Base-by-base conservation (phyloP, 192 early-diverging fungal genomes). In the Ambispora gerdemannii region DNA sequence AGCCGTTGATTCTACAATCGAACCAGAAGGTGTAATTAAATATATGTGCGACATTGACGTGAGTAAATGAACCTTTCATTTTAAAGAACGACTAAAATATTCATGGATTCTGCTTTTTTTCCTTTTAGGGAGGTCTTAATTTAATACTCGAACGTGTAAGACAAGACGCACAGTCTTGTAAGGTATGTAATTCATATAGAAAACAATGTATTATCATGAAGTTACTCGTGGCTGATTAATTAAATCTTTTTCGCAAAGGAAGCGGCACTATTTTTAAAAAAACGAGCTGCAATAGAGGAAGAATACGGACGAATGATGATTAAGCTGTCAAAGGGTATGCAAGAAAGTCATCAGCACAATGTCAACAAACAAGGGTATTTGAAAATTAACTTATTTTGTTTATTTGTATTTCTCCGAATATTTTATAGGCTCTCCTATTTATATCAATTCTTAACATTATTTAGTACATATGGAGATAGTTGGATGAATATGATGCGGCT, bases 251-350 rank as follows among this genome's bases (percentile, higher is more conserved):
- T 66, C 59, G n/a, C 51, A 17, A 67, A 89, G 85, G 90, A 98
- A 70, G 80, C 89, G 13, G 80, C 87, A 2, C 58, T 75, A 0
- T 97, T 98, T 68, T 78, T 98, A 19, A 92, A 90, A 69, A 93
- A 88, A 67, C 86, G 96, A n/a, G 92, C 96, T 1, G 72, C 80
- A 3, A 90, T 97, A 35, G 96, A 98, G 72, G 94, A 93, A 59
- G 92, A 96, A 38, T 97, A 98, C 76, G 91, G 88, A 24, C 82
- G 87, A 47, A 80, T 83, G 47, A 82, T 98, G 81, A 78, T 87
- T 34, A 95, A 94, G 70, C 78, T 96, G 0, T 83, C 88, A 7
- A 89, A 88, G 28, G 74, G 72, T 51, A 81, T 84, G 63, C 78
- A 81, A 30, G 88, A 87, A 72, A 67, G 79, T 19, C 84, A 82